Evolutionary conservation across 2,329 filamentous ascomycete genomes (phyloP).

Genomic region (Botrytis tulipae): DNA sequence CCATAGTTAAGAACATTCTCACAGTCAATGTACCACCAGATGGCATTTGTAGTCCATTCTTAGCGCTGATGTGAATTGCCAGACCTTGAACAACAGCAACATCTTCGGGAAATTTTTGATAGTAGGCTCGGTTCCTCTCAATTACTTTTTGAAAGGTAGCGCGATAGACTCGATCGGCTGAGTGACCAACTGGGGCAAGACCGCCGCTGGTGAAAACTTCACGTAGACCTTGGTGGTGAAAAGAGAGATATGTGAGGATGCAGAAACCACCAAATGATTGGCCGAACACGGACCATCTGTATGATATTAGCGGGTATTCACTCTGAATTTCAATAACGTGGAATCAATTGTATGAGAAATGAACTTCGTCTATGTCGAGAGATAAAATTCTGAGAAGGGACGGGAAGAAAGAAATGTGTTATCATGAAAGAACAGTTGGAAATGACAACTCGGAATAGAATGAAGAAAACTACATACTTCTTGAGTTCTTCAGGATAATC

Average conservation of each 20-base stretch:
- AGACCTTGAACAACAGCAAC: slow-evolving; percentile 57
- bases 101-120: slow-evolving; percentile 83
- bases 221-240: slow-evolving; percentile 71
- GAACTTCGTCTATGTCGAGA: not conserved
- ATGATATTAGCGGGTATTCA: not conserved
- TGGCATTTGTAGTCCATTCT: slow-evolving; percentile 62
- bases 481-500: slow-evolving; percentile 67
- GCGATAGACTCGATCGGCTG: slow-evolving; percentile 72
- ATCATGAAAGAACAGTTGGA: not conserved
- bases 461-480: slow-evolving; percentile 53
- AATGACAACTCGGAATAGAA: not conserved
- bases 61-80: slow-evolving; percentile 50
- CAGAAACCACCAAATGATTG: slow-evolving; percentile 94
- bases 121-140: slow-evolving; percentile 71
- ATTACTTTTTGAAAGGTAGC: slow-evolving; percentile 67
- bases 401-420: not conserved
- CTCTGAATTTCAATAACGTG: not conserved
- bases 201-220: slow-evolving; percentile 87
- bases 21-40: slow-evolving; percentile 72
- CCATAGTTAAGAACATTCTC: slow-evolving; percentile 72
- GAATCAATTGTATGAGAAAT: not conserved
- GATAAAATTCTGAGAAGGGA: not conserved
- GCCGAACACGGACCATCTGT: slow-evolving; percentile 79
- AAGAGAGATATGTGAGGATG: slow-evolving; percentile 77
- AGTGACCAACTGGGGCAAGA: slow-evolving; percentile 70